phyloP scores from a whole-genome alignment of 164 flowering plant species.

The Vitis riparia region DNA sequence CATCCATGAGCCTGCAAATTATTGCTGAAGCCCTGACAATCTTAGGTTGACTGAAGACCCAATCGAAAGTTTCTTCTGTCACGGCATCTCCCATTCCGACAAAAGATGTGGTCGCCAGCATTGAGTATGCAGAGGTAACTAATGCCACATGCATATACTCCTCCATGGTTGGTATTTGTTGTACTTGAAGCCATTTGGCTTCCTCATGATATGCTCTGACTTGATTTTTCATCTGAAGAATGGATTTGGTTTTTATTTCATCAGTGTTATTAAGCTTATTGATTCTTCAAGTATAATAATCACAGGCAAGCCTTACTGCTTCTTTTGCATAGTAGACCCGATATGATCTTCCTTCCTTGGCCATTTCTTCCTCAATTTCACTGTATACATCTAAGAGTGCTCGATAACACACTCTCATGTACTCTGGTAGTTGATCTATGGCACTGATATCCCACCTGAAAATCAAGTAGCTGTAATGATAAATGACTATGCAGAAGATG shows the following conservation, averaged over 20 bases:
- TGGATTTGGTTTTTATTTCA: no score
- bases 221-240: constrained; percentile 27
- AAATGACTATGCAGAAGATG: neutral
- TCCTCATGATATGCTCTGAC: constrained; percentile 29
- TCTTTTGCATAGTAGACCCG: constrained; percentile 25
- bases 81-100: constrained; percentile 37
- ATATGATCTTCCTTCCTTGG: constrained; percentile 24
- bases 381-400: constrained; percentile 23
- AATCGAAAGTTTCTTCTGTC: constrained; percentile 31
- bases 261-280: no score
- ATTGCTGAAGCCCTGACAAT: constrained; percentile 17
- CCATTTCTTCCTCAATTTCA: constrained; percentile 31
- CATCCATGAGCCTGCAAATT: constrained; percentile 32
- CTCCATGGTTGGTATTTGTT: constrained; percentile 31
- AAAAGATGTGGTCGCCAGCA: constrained; percentile 17
- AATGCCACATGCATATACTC: constrained; percentile 26
- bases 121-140: neutral
- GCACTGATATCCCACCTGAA: constrained; percentile 40
- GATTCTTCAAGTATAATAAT: constrained; percentile 6
- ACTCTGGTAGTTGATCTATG: constrained; percentile 37
- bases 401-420: constrained; percentile 32
- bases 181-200: constrained; percentile 32
- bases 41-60: constrained; percentile 29
- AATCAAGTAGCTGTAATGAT: neutral
- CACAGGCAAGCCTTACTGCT: constrained; percentile 23